Percentiles rank a stretch among this genome's conserved stretches.
phyloP scores from a whole-genome alignment of 805 yeast species.

The Metschnikowia amazonensis region DNA sequence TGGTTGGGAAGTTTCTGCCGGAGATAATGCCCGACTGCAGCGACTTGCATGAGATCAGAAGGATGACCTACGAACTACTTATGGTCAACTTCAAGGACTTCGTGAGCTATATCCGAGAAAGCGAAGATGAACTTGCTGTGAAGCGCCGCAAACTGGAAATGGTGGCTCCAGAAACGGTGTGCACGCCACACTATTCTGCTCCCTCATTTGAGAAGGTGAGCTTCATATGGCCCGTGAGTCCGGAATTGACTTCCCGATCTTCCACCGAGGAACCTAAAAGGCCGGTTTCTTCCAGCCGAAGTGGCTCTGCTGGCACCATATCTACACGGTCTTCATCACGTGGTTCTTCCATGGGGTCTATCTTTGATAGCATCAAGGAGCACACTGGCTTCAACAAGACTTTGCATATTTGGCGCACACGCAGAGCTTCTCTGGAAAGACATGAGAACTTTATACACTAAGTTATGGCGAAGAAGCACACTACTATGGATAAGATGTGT shows the following conservation, averaged over 20 bases:
- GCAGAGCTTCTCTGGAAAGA: slow-evolving; percentile 23
- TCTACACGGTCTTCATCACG: slow-evolving; percentile 19
- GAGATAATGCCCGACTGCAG: slow-evolving; percentile 20
- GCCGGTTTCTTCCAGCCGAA: slow-evolving; percentile 6
- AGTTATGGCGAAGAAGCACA: not conserved
- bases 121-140: slow-evolving; percentile 3
- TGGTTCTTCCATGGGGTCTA: slow-evolving; percentile 32
- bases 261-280: not conserved
- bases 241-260: not conserved
- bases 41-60: slow-evolving; percentile 16
- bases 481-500: too few species aligned
- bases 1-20: slow-evolving; percentile 20
- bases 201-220: not conserved
- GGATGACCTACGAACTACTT: slow-evolving; percentile 28
- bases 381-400: slow-evolving; percentile 26
- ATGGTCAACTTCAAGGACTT: slow-evolving; percentile 34
- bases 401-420: slow-evolving; percentile 28
- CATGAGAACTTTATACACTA: slow-evolving; percentile 3
- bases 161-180: slow-evolving; percentile 1
- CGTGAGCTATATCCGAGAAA: slow-evolving; percentile 19
- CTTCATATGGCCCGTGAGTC: slow-evolving; percentile 5
- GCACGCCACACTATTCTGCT: slow-evolving; percentile 1
- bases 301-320: slow-evolving; percentile 14
- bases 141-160: slow-evolving; percentile 21
- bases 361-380: slow-evolving; percentile 30